Evolutionary conservation across 495 filamentous ascomycete species (phyloP), one percentile per base, ranked within the genome.

Genomic region (Lepraria neglecta): DNA sequence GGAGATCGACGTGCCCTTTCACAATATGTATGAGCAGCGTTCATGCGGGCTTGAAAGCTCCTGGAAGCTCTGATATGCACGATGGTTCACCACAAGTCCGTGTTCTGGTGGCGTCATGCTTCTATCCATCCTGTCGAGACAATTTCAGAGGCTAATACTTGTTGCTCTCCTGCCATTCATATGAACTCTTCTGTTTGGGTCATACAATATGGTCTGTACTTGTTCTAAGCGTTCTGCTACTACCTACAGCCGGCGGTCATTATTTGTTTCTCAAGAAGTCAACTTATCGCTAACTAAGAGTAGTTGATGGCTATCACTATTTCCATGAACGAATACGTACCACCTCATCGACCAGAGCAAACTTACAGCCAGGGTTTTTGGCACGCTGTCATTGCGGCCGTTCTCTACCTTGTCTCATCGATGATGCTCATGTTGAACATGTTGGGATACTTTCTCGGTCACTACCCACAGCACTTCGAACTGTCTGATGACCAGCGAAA

Each of bases 301-400:
- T 60, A 87, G 84, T 76, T 91, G 42, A 81, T 82, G 55, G 82
- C 74, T 3, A 80, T 87, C 31, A 82, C 78, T 4, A 71, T 76
- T 21, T 79, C 79, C n/a, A 82, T 88, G 76, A 68, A 83, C 51
- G 70, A 83, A 14, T 84, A 87, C 64, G 73, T 72, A 15, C 80
- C 84, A 19, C 88, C 88, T 3, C 67, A 76, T 11, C 70, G 77
- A 10, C 82, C 84, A 0, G 70, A 78, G 19, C 69, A 89, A 59
- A 78, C 79, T 0, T 92, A 86, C 69, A 87, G 87, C 0, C 85
- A 91, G 69, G 87, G 86, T 0, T 92, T 82, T 65, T 91, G 87
- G 86, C 84, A 90, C 71, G 88, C 84, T 7, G 77, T 91, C 21
- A 82, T 90, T 40, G 86, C 88, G 3, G 81, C 86, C 0, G 67